A percentile compares a stretch with the other conserved stretches of the same genome.
Evolutionary conservation across 2,329 filamentous ascomycete genomes (phyloP).

Genomic region (Clarireedia monteithiana): DNA sequence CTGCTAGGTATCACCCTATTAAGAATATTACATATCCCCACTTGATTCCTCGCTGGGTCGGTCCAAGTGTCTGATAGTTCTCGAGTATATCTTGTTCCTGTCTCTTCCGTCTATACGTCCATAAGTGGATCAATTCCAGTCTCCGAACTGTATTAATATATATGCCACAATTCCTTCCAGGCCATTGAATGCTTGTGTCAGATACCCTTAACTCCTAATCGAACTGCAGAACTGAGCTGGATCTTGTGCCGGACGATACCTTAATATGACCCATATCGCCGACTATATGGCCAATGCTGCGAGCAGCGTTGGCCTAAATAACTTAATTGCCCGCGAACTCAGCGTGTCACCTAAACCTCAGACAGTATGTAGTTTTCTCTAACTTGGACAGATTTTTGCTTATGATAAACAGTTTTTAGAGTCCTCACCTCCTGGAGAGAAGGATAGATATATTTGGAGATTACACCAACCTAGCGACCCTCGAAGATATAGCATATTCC

Average conservation of each 20-base stretch:
- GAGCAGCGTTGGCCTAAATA: conserved; percentile 7
- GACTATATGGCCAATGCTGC: conserved; percentile 1
- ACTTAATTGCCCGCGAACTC: conserved; percentile 23
- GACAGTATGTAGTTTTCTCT: conserved; percentile 20
- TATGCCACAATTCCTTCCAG: conserved; percentile 2
- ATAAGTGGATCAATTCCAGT: conserved; percentile 16
- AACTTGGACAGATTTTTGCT: conserved; percentile 7
- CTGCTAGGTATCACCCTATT: conserved; percentile 11
- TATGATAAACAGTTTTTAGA: conserved; percentile 16
- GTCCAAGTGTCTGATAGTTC: conserved; percentile 17
- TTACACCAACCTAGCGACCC: conserved; percentile 46
- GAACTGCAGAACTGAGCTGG: conserved; percentile 15
- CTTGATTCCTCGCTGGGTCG: conserved; percentile 12
- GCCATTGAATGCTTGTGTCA: neutral
- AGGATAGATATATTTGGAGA: conserved; percentile 49
- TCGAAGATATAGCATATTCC: conserved; percentile 57
- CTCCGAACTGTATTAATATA: conserved; percentile 5
- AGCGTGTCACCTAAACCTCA: conserved; percentile 31
- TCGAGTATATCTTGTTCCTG: conserved; percentile 18
- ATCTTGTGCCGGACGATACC: conserved; percentile 12
- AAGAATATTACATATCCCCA: conserved; percentile 16
- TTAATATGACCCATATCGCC: conserved; percentile 9
- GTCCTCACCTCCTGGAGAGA: conserved; percentile 16
- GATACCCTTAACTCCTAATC: conserved; percentile 3
- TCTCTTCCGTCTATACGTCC: conserved; percentile 8